Evolutionary conservation across 768 basidiomycete species (phyloP).

Genomic region (Tulasnella sp.): DNA sequence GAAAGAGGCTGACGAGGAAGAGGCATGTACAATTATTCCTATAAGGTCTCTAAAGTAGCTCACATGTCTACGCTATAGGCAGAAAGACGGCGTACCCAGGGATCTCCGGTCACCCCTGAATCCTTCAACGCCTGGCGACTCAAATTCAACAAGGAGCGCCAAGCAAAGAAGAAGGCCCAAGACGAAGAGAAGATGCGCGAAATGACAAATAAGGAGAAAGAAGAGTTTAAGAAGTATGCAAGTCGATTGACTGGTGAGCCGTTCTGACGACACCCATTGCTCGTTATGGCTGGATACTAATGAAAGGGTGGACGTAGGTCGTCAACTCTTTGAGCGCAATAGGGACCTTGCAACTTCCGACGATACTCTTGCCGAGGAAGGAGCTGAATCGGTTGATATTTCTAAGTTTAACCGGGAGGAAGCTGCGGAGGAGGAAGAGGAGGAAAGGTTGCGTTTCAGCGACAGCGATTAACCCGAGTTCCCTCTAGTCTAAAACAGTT

Average conservation of each 20-base stretch:
- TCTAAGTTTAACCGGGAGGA: slow-evolving; percentile 78
- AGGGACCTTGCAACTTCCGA: slow-evolving; percentile 67
- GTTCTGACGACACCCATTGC: background rate
- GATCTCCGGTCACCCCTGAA: slow-evolving; percentile 83
- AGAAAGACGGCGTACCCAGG: slow-evolving; percentile 80
- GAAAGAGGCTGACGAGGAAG: slow-evolving; percentile 65
- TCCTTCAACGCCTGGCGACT: slow-evolving; percentile 79
- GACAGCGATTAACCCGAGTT: slow-evolving; percentile 64
- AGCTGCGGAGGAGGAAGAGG: slow-evolving; percentile 54
- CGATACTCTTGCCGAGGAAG: slow-evolving; percentile 74
- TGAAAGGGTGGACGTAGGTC: slow-evolving; percentile 52
- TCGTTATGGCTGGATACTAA: no score
- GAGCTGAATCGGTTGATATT: slow-evolving; percentile 78
- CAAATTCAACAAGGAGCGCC: slow-evolving; percentile 68
- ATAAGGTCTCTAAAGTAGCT: background rate
- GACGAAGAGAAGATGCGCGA: slow-evolving; percentile 75
- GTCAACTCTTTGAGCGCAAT: slow-evolving; percentile 87
- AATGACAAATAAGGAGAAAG: slow-evolving; percentile 73
- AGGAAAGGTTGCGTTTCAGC: slow-evolving; percentile 67
- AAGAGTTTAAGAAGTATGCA: slow-evolving; percentile 66
- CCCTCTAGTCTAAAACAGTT: background rate
- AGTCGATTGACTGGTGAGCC: slow-evolving; percentile 65
- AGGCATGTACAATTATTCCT: slow-evolving; percentile 47
- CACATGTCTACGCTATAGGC: slow-evolving; percentile 49
- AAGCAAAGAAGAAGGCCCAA: slow-evolving; percentile 54